Conservation (phyloP, 2,329 filamentous ascomycete species). For the Colletotrichum lupini region DNA sequence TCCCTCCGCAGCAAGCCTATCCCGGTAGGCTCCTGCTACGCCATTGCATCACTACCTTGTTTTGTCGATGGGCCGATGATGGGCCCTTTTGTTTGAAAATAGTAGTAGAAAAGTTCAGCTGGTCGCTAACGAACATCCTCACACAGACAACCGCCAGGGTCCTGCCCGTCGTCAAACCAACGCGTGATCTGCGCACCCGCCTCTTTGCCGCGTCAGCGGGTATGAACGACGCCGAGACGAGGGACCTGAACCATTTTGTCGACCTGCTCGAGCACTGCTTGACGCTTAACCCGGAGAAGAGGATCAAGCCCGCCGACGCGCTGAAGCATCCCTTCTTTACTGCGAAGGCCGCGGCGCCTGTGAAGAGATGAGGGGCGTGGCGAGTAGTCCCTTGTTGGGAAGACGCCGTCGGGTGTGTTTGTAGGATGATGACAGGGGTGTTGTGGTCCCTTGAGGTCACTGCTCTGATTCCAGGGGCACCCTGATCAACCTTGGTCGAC, state of each 20-base stretch:
- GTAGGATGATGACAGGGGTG: background rate
- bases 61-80: background rate
- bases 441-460: background rate
- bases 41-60: background rate
- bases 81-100: conserved; percentile 5
- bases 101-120: background rate
- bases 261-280: conserved; percentile 91
- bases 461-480: background rate
- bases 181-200: conserved; percentile 83
- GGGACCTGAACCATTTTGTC: conserved; percentile 84
- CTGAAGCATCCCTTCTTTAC: conserved; percentile 89
- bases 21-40: too few relatives aligned
- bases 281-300: conserved; percentile 90
- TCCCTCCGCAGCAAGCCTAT: background rate
- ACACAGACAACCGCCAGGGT: conserved; percentile 73
- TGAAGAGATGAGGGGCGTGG: conserved; percentile 38
- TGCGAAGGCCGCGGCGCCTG: conserved; percentile 47
- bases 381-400: background rate
- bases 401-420: background rate
- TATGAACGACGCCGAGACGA: conserved; percentile 78
- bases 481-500: background rate
- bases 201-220: conserved; percentile 79
- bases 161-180: conserved; percentile 78
- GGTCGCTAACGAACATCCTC: conserved; percentile 30
- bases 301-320: conserved; percentile 87